phyloP scores from a whole-genome alignment of 176 grass and related monocot genomes.

The Dactylis glomerata region DNA sequence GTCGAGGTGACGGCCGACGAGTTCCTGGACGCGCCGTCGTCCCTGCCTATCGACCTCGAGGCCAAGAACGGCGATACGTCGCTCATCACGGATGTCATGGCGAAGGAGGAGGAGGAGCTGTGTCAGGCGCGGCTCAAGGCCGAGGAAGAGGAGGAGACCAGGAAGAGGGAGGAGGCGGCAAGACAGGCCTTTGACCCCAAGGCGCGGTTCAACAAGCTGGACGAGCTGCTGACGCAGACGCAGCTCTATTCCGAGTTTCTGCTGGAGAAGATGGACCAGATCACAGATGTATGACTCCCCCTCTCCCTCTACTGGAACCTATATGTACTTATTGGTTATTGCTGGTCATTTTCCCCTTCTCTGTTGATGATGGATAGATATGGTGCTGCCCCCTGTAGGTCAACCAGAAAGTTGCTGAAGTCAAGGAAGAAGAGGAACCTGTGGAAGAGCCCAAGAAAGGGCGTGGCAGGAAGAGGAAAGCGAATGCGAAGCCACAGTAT shows the following conservation, averaged over 20 bases:
- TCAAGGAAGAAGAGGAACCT: conserved; percentile 41
- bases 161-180: conserved; percentile 41
- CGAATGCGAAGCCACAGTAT: conserved; percentile 43
- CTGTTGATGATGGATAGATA: not conserved
- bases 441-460: conserved; percentile 56
- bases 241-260: conserved; percentile 89
- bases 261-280: conserved; percentile 93
- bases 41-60: conserved; percentile 53
- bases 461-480: conserved; percentile 64
- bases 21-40: not conserved
- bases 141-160: conserved; percentile 50
- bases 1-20: conserved; percentile 4
- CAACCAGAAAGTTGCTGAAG: conserved; percentile 38
- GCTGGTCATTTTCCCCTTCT: not conserved
- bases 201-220: conserved; percentile 70
- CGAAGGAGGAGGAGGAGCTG: conserved; percentile 68
- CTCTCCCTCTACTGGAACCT: not conserved
- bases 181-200: conserved; percentile 42
- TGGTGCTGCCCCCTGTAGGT: conserved; percentile 18
- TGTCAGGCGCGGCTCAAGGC: conserved; percentile 37
- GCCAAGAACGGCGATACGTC: conserved; percentile 72
- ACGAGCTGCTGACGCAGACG: conserved; percentile 82
- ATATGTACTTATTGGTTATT: not conserved
- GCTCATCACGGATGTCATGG: conserved; percentile 72
- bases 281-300: conserved; percentile 52